These are phyloP conservation scores for Ascochyta fabae DNA, from an alignment of 2,329 filamentous ascomycete genomes.

Conservation along the genomic window DNA sequence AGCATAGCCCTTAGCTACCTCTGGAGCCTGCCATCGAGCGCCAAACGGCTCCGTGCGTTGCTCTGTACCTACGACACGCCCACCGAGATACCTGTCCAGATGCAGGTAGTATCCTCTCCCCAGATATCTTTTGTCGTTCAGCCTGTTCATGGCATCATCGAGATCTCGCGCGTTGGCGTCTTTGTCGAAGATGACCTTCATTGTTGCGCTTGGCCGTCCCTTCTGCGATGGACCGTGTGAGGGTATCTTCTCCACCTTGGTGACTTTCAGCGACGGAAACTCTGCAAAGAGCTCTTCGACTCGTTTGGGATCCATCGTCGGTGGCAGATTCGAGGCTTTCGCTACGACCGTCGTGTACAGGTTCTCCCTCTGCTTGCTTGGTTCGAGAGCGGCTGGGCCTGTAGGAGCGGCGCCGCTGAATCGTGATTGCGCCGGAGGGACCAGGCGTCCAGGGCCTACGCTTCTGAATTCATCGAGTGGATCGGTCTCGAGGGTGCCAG, in stretches of 20 bases:
- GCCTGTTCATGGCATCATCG: slow-evolving; percentile 39
- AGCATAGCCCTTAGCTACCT: slow-evolving; percentile 38
- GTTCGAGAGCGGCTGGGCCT: slow-evolving; percentile 25
- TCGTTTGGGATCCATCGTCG: slow-evolving; percentile 28
- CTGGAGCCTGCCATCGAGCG: slow-evolving; percentile 37
- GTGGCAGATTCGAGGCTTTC: slow-evolving; percentile 43
- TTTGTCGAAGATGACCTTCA: slow-evolving; percentile 45
- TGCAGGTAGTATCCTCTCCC: slow-evolving; percentile 44
- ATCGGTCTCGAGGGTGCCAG: slow-evolving; percentile 40
- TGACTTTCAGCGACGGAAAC: slow-evolving; percentile 41
- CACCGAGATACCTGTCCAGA: slow-evolving; percentile 41
- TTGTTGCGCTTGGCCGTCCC: slow-evolving; percentile 33
- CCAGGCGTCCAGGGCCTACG: slow-evolving; percentile 21
- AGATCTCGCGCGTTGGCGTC: slow-evolving; percentile 36
- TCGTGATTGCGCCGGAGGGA: slow-evolving; percentile 23
- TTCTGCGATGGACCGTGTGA: slow-evolving; percentile 27
- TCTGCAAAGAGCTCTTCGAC: slow-evolving; percentile 41
- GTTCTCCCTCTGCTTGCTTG: slow-evolving; percentile 30
- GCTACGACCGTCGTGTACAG: slow-evolving; percentile 40
- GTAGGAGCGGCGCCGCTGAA: slow-evolving; percentile 21
- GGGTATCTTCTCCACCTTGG: slow-evolving; percentile 38
- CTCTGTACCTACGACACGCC: slow-evolving; percentile 30
- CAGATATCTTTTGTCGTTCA: slow-evolving; percentile 46
- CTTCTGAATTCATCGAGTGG: slow-evolving; percentile 31
- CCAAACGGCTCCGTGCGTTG: slow-evolving; percentile 39